Base-by-base conservation (phyloP, 2,329 filamentous ascomycete species). In the Ophiostoma ips region DNA sequence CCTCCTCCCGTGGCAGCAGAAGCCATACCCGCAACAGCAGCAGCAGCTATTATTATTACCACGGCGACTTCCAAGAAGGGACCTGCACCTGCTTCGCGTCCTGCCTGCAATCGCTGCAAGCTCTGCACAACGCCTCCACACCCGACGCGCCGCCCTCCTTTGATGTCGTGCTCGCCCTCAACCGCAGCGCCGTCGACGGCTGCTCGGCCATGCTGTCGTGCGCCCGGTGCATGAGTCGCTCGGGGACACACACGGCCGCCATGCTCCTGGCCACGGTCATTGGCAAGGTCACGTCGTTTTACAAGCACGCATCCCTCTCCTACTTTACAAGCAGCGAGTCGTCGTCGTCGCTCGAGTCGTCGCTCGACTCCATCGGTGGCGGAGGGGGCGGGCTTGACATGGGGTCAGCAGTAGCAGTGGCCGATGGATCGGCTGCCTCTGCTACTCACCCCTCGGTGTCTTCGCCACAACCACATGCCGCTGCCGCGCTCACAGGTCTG, bases 231-330 rank as follows among this genome's bases (percentile, higher is more conserved):
- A 68, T 72, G 61, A 65, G 61, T 50, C 62, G 63, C 12, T 65
- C 66, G 1, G 68, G 66, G 2, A 66, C 64, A 3, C 67, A 70
- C 45, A 71, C 70, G 28, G 43, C 43, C n/a, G 66, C 67, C 5
- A 73, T 73, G 71, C 63, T 75, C 0, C 62, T 74, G n/a, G 69
- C 68, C 0, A 73, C 71, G 0, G 62, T 74, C 18, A 66, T 75
- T 16, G 66, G 67, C 46, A 70, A 72, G 57, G 68, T 72, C 44
- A 67, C 69, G 1, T 67, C 65, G 1, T 66, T 71, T 48, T 73
- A 74, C 59, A 68, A 66, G 51, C 63, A 62, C 16, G 68, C 67
- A 45, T 59, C 62, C 2, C 46, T 40, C 33, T 40, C 35, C 7
- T 46, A 49, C 28, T 46, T 49, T 37, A 30, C 40, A 9, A 21